Base-by-base conservation (phyloP, 2,329 filamentous ascomycete species). In the Cryphonectria radicalis region DNA sequence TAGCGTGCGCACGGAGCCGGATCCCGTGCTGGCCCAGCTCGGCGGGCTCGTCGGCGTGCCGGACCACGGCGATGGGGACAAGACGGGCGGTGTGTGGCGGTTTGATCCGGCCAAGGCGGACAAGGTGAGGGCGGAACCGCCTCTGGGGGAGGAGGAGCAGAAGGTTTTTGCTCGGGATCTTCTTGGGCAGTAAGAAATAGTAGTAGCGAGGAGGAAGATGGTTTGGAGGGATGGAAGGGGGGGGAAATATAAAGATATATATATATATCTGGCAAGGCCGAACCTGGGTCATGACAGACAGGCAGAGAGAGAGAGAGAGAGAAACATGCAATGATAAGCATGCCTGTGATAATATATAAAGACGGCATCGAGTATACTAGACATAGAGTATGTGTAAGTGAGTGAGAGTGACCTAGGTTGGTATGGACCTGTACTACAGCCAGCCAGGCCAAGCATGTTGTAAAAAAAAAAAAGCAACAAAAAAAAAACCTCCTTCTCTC, bases 71-170 rank as follows among this genome's bases (percentile, higher is more conserved):
- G 88, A 90, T 66, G 81, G 84, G 35, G 88, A 89, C 76, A 89
- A 88, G 81, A 90, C 88, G 2, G 88, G 88, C 28, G 88, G 88
- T 1, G 79, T 90, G 22, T 90, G 88, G 88, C 82, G 88, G 42
- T 90, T 87, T 72, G 87, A 89, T 75, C 22, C 43, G 0, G 75
- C 73, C 46, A 85, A 84, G 77, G 81, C 84, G 1, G 81, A 79
- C 35, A 85, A 85, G 77, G 86, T 76, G 6, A 79, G 75, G 70
- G 72, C 55, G 1, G 77, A 75, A n/a, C 74, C 77, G 63, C 74
- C 74, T 19, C 76, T 80, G 22, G 79, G 73, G 40, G 79, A 79
- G 2, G 83, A 82, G 64, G 80, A 83, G 70, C 77, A 75, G 1
- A 69, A 66, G 14, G 76, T 76, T 57, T 69, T 82, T 42, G 80